A percentile compares a stretch with the other conserved stretches of the same genome.
These are phyloP conservation scores for Trichophyton simii DNA, from an alignment of 2,329 filamentous ascomycete species.

Conservation along the genomic window DNA sequence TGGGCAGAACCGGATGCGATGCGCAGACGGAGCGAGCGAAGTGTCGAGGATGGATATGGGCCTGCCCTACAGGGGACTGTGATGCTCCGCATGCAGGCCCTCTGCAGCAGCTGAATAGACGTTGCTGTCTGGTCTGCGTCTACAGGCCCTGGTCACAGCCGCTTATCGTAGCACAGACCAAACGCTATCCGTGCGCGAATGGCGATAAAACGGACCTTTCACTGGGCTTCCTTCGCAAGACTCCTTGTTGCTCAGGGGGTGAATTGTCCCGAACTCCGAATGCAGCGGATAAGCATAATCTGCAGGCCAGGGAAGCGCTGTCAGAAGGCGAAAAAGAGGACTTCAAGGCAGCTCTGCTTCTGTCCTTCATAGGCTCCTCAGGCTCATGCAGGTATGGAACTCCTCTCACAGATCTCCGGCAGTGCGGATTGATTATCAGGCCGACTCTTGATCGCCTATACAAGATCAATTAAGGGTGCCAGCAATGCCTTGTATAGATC, in stretches of 20 bases:
- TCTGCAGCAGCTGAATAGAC: neutral
- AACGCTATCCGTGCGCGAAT: neutral
- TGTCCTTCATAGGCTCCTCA: neutral
- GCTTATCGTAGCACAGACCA: neutral
- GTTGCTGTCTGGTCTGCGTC: neutral
- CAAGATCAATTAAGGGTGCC: neutral
- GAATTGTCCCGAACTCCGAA: constrained; percentile 1
- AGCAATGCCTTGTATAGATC: neutral
- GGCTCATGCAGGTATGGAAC: neutral
- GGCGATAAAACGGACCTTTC: neutral
- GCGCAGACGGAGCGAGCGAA: no score
- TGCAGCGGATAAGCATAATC: neutral
- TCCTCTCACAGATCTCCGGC: neutral
- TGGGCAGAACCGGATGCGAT: no score
- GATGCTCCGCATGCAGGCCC: neutral
- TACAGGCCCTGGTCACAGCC: neutral
- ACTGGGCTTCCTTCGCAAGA: neutral
- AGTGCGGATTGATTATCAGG: neutral
- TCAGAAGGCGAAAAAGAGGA: neutral
- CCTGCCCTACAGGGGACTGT: neutral
- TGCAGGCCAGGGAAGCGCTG: neutral
- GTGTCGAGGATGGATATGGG: neutral
- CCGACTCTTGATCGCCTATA: neutral
- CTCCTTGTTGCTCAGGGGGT: neutral
- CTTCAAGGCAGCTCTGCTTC: neutral